Base-by-base conservation (phyloP, 352 stramenopile species). In the Pythium periplocum region DNA sequence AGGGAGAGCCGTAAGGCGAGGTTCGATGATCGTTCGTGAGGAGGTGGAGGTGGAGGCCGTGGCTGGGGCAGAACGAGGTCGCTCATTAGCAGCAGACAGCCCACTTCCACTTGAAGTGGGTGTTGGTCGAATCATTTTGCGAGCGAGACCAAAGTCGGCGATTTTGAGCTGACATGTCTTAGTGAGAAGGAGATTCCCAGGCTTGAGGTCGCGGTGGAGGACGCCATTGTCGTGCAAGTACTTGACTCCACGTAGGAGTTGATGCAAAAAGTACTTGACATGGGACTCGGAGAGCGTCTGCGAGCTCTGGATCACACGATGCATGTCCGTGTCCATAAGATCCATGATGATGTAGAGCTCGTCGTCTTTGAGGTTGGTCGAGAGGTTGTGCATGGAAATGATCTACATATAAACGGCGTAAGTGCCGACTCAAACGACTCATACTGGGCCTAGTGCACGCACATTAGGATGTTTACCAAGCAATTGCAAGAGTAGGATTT, bases 271-370 rank as follows among this genome's bases (percentile, higher is more conserved):
- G 57, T 90, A 96, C 45, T 95, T 93, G 52, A 84, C 62, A 41
- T 92, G 81, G 1, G 75, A 71, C 51, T 90, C 78, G 1, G 78
- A 87, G 12, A 92, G 72, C 26, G 69, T 55, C 53, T 90, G 78
- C 2, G 78, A 83, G 53, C 78, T 93, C 50, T 95, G 82, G 17
- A 96, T 93, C 44, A 96, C 78, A 12, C 82, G 75, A 46, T 96
- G 86, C 68, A 98, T 69, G 58, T 98, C 93, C 2, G 84, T 97
- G 64, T 98, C 93, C 75, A 98, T 93, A 55, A 97, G 82, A 45
- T 98, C 89, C 90, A 98, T 97, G 4, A 97, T 69, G 43, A 98
- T 96, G 62, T 98, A 98, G n/a, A 98, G 68, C 61, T 97, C 92
- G 49, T 98, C 91, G 49, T 96, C 78, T 36, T 78, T 76, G 6